A percentile compares a stretch with the other conserved stretches of the same genome.
Evolutionary conservation across 768 basidiomycete genomes (phyloP).

Genomic region (Lactarius indigo): DNA sequence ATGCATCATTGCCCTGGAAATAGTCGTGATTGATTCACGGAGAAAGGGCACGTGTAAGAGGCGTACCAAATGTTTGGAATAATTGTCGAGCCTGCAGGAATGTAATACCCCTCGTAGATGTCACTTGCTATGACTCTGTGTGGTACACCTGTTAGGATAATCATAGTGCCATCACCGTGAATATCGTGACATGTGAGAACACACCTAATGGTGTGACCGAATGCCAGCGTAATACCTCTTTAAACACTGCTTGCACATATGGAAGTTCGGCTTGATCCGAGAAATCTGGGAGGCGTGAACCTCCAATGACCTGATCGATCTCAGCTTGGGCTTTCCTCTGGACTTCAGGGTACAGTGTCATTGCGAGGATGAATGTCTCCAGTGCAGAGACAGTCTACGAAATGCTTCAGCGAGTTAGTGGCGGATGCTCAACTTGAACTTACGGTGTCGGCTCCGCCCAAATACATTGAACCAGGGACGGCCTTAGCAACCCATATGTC

Average conservation of each 20-base stretch:
- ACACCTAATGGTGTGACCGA: not conserved
- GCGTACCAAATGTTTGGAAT: not conserved
- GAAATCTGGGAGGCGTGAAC: not conserved
- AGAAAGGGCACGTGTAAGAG: not conserved
- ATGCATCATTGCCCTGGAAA: not conserved
- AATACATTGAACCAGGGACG: not conserved
- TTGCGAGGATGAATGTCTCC: not conserved
- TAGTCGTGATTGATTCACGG: not conserved
- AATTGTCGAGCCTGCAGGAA: not conserved
- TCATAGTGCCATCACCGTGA: not conserved
- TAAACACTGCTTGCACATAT: not conserved
- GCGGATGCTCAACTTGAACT: not conserved
- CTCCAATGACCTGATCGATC: not conserved
- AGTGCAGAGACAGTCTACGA: not conserved
- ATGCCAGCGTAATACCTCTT: not conserved
- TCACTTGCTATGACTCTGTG: not conserved
- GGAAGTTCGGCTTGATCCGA: not conserved
- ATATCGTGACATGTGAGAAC: not conserved
- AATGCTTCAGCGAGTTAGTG: not conserved
- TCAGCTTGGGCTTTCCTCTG: not conserved
- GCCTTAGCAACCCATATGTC: not conserved
- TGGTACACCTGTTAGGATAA: not conserved
- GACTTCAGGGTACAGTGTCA: not conserved
- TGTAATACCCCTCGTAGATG: not conserved
- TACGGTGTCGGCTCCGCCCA: not conserved